Percentiles rank a stretch among this genome's conserved stretches.
These are phyloP conservation scores for Dittrichia graveolens DNA, from an alignment of 129 eudicot species.

Conservation along the genomic window DNA sequence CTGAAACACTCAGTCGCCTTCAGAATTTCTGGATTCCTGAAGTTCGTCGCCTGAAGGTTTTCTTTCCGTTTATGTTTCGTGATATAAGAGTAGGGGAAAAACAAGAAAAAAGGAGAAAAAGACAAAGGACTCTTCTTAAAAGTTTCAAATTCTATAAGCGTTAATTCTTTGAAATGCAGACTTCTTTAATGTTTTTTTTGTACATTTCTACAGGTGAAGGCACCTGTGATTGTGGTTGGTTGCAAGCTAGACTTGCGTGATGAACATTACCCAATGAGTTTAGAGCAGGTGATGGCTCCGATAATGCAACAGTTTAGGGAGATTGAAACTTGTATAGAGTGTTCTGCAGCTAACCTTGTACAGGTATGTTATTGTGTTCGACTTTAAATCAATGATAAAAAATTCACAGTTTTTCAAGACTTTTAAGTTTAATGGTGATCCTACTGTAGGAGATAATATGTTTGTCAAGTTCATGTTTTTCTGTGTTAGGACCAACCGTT, in stretches of 20 bases:
- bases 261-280: conserved; percentile 63
- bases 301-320: conserved; percentile 95
- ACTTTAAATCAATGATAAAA: conserved; percentile 1
- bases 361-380: conserved; percentile 61
- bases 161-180: conserved; percentile 20
- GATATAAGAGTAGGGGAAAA: background rate
- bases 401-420: background rate
- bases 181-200: conserved; percentile 10
- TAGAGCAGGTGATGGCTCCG: conserved; percentile 88
- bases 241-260: conserved; percentile 88
- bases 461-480: background rate
- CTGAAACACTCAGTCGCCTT: conserved; percentile 66
- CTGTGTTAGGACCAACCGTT: background rate
- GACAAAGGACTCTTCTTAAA: too few species aligned
- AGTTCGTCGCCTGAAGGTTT: conserved; percentile 88
- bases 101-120: too few species aligned
- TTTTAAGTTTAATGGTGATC: background rate
- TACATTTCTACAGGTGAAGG: conserved; percentile 58
- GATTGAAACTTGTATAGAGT: conserved; percentile 97
- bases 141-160: background rate
- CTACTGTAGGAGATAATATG: conserved; percentile 7
- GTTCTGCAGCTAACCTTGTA: conserved; percentile 88
- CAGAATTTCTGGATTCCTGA: conserved; percentile 90
- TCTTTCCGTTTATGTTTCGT: background rate
- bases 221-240: conserved; percentile 88